These are phyloP conservation scores for Solanum chmielewskii DNA, from an alignment of 257 asterid genomes.

Conservation along the genomic window DNA sequence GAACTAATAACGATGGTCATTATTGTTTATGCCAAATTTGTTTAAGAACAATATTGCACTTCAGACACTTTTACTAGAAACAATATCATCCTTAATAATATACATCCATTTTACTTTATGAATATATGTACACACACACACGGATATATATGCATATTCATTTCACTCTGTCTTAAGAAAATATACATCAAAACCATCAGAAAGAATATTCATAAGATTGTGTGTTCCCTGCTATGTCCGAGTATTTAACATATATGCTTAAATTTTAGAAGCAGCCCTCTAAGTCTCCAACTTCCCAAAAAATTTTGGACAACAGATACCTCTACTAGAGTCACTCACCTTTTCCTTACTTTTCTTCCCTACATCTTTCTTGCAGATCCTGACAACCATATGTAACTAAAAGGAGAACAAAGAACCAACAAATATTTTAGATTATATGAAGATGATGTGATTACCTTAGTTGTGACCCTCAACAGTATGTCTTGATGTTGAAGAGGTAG, in stretches of 20 bases:
- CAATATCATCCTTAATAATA: background rate
- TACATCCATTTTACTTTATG: background rate
- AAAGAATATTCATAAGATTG: background rate
- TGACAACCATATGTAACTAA: background rate
- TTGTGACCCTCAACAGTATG: conserved; percentile 57
- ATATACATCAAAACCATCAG: background rate
- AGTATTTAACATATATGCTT: background rate
- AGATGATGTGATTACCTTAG: conserved; percentile 43
- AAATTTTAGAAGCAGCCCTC: background rate
- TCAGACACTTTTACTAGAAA: background rate
- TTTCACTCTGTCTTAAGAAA: background rate
- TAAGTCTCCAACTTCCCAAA: background rate
- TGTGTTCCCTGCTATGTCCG: background rate
- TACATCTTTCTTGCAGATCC: background rate
- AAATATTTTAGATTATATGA: background rate
- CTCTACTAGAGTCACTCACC: background rate
- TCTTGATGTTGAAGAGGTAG: conserved; percentile 88
- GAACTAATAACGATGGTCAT: background rate
- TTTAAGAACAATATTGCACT: background rate
- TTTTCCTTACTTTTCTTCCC: background rate
- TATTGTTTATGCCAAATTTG: background rate
- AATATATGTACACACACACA: background rate
- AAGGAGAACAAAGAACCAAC: background rate
- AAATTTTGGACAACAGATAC: background rate
- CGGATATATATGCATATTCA: background rate